Percentiles rank a stretch among this genome's conserved stretches.
Conservation (phyloP, 164 flowering plant genomes). For the Magnolia officinalis region DNA sequence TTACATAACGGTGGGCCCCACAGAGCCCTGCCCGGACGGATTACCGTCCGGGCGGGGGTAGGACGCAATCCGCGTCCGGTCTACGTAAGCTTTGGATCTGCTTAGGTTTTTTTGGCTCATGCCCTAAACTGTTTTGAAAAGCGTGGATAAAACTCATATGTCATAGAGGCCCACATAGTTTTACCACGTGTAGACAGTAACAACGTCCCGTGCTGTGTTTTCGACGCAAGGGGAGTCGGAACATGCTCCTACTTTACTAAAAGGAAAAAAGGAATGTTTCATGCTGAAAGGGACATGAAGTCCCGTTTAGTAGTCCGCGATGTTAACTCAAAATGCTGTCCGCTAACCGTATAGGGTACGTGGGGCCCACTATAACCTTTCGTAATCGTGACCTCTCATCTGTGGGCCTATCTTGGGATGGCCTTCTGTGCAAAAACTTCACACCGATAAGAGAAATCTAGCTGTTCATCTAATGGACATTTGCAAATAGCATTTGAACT, state of each 20-base stretch:
- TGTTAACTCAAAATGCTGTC: neutral
- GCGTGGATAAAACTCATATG: no score
- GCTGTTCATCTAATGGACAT: neutral
- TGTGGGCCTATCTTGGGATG: neutral
- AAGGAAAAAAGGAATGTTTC: neutral
- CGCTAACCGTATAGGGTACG: neutral
- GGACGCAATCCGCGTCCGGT: no score
- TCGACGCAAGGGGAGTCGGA: no score
- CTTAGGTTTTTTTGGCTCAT: no score
- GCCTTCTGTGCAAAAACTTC: neutral
- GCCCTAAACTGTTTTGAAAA: no score
- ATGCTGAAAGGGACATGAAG: neutral
- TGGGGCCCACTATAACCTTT: neutral
- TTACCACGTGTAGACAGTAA: no score
- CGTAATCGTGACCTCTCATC: neutral
- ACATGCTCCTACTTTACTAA: conserved; percentile 2
- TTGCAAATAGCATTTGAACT: neutral
- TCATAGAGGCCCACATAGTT: no score
- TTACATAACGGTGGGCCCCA: no score
- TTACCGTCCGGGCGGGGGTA: no score
- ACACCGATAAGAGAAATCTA: neutral
- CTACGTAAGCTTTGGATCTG: no score
- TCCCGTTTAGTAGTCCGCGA: neutral
- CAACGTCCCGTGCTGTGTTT: no score
- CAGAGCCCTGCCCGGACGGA: no score